Evolutionary conservation across 2,329 filamentous ascomycete genomes (phyloP).

Genomic region (Colletotrichum eremochloae): DNA sequence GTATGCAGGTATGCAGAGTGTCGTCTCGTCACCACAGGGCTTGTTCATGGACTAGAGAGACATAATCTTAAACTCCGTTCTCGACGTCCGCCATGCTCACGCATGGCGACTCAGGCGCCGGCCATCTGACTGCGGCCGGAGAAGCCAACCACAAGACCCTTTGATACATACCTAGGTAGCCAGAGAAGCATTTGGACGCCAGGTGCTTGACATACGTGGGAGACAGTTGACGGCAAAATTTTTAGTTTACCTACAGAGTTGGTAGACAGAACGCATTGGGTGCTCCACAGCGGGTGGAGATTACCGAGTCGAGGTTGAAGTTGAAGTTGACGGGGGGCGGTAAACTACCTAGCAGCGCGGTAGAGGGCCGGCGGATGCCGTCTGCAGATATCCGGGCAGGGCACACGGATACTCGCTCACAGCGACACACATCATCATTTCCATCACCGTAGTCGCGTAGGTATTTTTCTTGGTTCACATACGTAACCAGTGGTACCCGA

Average conservation of each 20-base stretch:
- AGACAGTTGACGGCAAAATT: slow-evolving; percentile 9
- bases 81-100: slow-evolving; percentile 13
- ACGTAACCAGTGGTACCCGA: background rate
- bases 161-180: background rate
- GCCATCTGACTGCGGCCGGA: slow-evolving; percentile 20
- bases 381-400: slow-evolving; percentile 9
- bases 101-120: slow-evolving; percentile 33
- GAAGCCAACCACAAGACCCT: background rate
- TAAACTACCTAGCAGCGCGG: slow-evolving; percentile 5
- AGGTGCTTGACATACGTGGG: slow-evolving; percentile 18
- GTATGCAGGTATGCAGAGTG: background rate
- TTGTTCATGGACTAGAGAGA: slow-evolving; percentile 17
- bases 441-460: background rate
- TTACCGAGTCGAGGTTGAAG: slow-evolving; percentile 24
- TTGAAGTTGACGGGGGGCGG: background rate
- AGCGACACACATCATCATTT: background rate
- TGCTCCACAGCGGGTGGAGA: slow-evolving; percentile 28
- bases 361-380: slow-evolving; percentile 6
- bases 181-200: slow-evolving; percentile 2
- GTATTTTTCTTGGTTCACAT: background rate
- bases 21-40: background rate
- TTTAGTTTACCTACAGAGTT: background rate
- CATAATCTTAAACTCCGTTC: slow-evolving; percentile 35
- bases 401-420: slow-evolving; percentile 12
- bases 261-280: slow-evolving; percentile 25